Evolutionary conservation across 2,329 filamentous ascomycete species (phyloP), one percentile per base, ranked within the genome.

Genomic region (Talaromyces marneffei): DNA sequence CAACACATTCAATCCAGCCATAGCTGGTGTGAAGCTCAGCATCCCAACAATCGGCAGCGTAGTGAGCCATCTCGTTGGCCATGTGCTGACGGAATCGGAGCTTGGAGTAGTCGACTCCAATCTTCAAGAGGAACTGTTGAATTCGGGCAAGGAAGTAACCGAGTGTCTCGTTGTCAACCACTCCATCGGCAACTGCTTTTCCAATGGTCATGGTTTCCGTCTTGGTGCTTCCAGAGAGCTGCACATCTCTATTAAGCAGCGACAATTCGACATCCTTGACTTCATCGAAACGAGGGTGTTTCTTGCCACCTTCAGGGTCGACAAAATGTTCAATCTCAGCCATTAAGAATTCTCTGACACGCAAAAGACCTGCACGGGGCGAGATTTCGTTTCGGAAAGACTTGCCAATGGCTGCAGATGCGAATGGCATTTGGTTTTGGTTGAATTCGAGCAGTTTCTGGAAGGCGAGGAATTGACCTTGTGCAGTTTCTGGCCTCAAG

Each of bases 271-370:
- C 79, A 68, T 96, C 81, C 72, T 91, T 87, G 62, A 99, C 87
- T 70, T 96, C 90, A 50, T 85, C 78, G 78, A 99, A 99, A 61
- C 92, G 89, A 57, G 83, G 79, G 75, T 99, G 94, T 79, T 94
- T 95, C 86, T 99, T 99, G 78, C 92, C 91, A 72, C 91, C 87
- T 71, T 94, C 83, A 10, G 94, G 94, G 71, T 99, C 94, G 67
- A 99, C 94, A 73, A 91, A 99, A 77, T 99, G 94, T 80, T 99
- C 94, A 69, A 99, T 96, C 79, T 99, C 94, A 25, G 93, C 94
- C 94, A 99, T 97, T 69, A 97, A 79, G 79, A 99, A 97, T 76
- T 99, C 94, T 69, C 94, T 90, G 46, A 99, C 94, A 69, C 94
- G 89, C 62, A 99, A 80, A 42, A 99, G 86, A 78, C 94, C 94